Conservation (phyloP, 352 stramenopile species). For the Globisporangium abappressorium region DNA sequence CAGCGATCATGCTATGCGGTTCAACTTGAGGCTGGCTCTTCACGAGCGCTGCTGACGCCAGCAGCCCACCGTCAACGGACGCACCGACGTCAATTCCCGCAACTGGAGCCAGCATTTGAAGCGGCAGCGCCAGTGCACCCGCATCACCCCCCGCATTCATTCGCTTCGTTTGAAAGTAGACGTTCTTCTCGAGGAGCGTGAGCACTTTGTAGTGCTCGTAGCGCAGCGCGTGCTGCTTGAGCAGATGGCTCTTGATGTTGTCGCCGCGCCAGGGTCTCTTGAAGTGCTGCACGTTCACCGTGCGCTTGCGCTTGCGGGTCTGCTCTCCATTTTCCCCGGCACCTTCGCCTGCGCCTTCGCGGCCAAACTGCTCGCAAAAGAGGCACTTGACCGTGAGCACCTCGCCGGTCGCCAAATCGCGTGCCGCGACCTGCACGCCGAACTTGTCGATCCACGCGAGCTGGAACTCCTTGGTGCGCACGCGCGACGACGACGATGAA, state of each 20-base stretch:
- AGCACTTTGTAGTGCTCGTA: constrained; percentile 10
- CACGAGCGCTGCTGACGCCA: not conserved
- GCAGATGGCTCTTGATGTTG: constrained; percentile 17
- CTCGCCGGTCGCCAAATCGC: constrained; percentile 6
- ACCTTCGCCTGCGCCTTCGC: constrained; percentile 2
- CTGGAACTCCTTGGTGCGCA: constrained; percentile 15
- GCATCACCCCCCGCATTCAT: not conserved
- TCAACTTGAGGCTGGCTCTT: not conserved
- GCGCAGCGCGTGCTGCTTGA: constrained; percentile 15
- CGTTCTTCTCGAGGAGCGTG: constrained; percentile 6
- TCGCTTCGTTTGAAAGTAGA: constrained; percentile 5
- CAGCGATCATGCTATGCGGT: not conserved
- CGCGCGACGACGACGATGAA: not conserved
- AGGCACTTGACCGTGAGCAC: constrained; percentile 15
- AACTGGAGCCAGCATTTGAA: not conserved
- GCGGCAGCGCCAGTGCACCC: not conserved
- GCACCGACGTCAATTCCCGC: not conserved
- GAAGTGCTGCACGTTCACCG: constrained; percentile 16
- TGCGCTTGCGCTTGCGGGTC: constrained; percentile 16
- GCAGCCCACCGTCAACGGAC: no score
- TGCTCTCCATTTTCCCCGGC: not conserved
- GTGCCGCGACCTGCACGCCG: constrained; percentile 13
- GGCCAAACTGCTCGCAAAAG: constrained; percentile 15
- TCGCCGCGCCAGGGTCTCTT: constrained; percentile 18
- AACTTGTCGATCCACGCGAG: constrained; percentile 8